Percentiles rank a stretch among this genome's conserved stretches.
Conservation (phyloP, 163 green algal genomes). For the Scenedesmus sp. region DNA sequence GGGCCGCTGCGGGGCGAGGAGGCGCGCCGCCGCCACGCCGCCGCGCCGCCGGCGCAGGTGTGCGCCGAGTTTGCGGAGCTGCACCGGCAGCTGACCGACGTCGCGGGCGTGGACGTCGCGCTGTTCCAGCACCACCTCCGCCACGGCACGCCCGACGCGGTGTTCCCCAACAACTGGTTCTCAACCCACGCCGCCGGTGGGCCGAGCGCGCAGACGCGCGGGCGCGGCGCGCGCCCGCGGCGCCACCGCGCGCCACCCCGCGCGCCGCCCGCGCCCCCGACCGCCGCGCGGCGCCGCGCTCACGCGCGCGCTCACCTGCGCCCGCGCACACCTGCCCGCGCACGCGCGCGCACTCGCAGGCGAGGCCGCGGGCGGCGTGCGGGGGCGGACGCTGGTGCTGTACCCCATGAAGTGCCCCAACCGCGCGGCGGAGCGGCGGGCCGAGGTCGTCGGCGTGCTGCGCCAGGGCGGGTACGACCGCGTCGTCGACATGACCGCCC, state of each 20-base stretch:
- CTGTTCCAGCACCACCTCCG: constrained; percentile 81
- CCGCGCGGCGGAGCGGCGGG: constrained; percentile 77
- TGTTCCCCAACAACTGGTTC: constrained; percentile 99
- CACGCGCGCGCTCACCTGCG: no score
- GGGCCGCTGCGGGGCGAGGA: background rate
- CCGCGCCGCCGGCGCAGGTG: no score
- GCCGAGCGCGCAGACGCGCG: no score
- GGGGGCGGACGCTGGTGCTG: constrained; percentile 78
- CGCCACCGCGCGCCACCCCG: no score
- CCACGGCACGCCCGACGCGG: constrained; percentile 93
- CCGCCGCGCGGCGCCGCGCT: background rate
- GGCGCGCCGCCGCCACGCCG: background rate
- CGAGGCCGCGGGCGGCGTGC: constrained; percentile 47
- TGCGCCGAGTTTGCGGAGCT: constrained; percentile 82
- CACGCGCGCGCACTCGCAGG: no score
- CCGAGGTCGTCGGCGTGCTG: constrained; percentile 74
- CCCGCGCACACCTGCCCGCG: no score
- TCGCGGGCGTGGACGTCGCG: constrained; percentile 67
- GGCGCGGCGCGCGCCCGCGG: no score
- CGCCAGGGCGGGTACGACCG: constrained; percentile 66
- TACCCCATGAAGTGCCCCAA: constrained; percentile 97
- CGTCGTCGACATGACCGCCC: constrained; percentile 71
- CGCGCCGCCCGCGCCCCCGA: no score
- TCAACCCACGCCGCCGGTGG: constrained; percentile 79
- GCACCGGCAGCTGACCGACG: constrained; percentile 82